Conservation (phyloP, 345 rosid species). For the Draba incana region DNA sequence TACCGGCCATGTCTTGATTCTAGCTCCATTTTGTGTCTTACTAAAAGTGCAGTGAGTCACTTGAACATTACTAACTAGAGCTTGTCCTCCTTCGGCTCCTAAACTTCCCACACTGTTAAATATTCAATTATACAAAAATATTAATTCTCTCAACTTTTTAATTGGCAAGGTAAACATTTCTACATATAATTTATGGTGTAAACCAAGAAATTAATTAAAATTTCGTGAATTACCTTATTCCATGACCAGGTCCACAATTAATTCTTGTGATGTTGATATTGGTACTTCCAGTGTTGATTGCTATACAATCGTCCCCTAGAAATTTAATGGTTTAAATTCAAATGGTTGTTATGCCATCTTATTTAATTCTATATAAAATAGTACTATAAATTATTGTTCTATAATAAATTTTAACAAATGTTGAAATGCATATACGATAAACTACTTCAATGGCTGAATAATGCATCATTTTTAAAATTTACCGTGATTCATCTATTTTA, state of each 20-base stretch:
- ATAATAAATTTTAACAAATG: not conserved
- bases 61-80: slow-evolving; percentile 31
- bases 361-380: too few relatives aligned
- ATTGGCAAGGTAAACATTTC: not conserved
- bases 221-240: slow-evolving; percentile 32
- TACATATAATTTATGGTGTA: not conserved
- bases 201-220: not conserved
- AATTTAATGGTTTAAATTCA: not conserved
- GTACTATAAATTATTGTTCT: not conserved
- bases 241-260: slow-evolving; percentile 43
- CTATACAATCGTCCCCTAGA: slow-evolving; percentile 40
- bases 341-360: not conserved
- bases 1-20: slow-evolving; percentile 41
- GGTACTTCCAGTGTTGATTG: slow-evolving; percentile 31
- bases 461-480: too few relatives aligned
- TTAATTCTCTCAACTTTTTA: not conserved
- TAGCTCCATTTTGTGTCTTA: slow-evolving; percentile 35
- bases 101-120: slow-evolving; percentile 36
- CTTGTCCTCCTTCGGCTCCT: slow-evolving; percentile 16
- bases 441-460: too few relatives aligned
- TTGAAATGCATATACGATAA: too few relatives aligned
- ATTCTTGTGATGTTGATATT: slow-evolving; percentile 34
- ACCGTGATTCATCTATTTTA: not conserved
- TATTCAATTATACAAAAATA: not conserved
- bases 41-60: slow-evolving; percentile 34